Conservation (phyloP, 140 eudicot species). For the Oenanthe javanica region DNA sequence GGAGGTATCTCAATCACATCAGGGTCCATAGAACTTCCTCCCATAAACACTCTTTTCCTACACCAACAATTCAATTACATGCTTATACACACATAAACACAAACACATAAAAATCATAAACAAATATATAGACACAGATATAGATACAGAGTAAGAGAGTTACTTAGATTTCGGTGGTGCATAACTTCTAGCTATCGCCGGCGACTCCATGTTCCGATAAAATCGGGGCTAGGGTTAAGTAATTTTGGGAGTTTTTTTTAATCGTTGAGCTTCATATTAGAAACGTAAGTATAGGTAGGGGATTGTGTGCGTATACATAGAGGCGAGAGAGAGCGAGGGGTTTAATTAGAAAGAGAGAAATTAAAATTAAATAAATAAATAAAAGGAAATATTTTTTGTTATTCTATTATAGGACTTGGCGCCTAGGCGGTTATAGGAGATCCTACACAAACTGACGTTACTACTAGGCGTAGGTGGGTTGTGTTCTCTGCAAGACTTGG, state of each 20-base stretch:
- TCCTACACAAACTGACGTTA: conserved; percentile 7
- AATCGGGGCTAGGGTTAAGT: conserved; percentile 3
- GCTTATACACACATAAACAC: too few relatives aligned
- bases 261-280: too few relatives aligned
- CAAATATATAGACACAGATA: conserved; percentile 2
- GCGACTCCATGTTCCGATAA: conserved; percentile 40
- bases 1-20: conserved; percentile 66
- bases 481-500: background rate
- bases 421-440: background rate
- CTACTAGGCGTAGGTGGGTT: background rate
- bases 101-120: background rate
- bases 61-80: background rate
- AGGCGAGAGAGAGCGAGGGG: background rate
- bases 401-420: background rate
- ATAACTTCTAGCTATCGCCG: conserved; percentile 25
- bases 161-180: conserved; percentile 44
- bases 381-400: background rate
- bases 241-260: background rate
- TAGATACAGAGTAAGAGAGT: conserved; percentile 3
- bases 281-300: too few relatives aligned
- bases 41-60: conserved; percentile 72
- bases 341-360: background rate
- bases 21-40: conserved; percentile 50
- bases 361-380: too few relatives aligned
- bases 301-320: background rate